Evolutionary conservation across 2,329 filamentous ascomycete genomes (phyloP).

Genomic region (Iodosphaeria phyllophila): DNA sequence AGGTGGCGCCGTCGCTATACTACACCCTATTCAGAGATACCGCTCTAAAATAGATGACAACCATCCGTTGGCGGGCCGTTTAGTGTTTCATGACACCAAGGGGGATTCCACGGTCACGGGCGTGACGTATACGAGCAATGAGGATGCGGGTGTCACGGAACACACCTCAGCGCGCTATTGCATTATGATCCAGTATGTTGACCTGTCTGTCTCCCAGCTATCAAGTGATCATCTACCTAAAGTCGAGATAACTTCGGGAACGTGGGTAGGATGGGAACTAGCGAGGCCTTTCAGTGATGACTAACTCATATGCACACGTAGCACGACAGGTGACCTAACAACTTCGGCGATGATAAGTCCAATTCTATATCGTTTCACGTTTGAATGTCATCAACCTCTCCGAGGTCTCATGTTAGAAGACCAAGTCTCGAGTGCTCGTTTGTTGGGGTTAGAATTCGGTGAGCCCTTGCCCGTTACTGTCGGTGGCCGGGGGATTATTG

Average conservation of each 20-base stretch:
- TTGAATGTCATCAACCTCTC: conserved; percentile 7
- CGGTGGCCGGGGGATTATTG: conserved; percentile 26
- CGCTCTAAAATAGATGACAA: too few species aligned
- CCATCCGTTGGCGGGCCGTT: too few species aligned
- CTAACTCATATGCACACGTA: conserved; percentile 15
- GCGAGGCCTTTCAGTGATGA: conserved; percentile 21
- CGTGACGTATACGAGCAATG: conserved; percentile 18
- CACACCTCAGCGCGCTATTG: conserved; percentile 19
- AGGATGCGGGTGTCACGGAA: conserved; percentile 2
- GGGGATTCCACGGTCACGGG: conserved; percentile 20
- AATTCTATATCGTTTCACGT: conserved; percentile 18
- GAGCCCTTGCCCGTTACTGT: conserved; percentile 23
- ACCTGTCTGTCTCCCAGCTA: too few species aligned
- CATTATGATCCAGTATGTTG: conserved; percentile 20
- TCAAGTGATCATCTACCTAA: too few species aligned
- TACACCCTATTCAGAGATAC: too few species aligned
- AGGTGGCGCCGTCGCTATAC: too few species aligned
- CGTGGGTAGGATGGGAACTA: conserved; percentile 4
- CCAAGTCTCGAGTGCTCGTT: conserved; percentile 3
- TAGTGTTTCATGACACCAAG: conserved; percentile 18
- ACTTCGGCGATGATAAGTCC: conserved; percentile 20
- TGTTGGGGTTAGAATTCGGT: too few species aligned
- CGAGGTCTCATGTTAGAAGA: conserved; percentile 12
- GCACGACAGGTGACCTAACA: conserved; percentile 23
- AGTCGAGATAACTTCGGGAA: too few species aligned